Base-by-base conservation (phyloP, 1,284 basidiomycete genomes). In the Ceratobasidium sp. region DNA sequence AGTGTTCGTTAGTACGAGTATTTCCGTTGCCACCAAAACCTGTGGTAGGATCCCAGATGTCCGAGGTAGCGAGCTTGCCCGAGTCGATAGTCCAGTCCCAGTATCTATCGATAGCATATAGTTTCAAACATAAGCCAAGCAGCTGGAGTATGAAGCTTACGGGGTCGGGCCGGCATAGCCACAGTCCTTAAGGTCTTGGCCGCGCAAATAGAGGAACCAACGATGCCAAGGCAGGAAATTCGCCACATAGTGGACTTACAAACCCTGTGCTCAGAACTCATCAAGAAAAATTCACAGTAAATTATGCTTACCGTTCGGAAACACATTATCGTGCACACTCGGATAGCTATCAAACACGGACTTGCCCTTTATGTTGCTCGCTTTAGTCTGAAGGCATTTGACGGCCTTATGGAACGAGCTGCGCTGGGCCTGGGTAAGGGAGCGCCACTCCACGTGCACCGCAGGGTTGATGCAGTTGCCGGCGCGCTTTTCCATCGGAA, bases 21-120 rank as follows among this genome's bases (percentile, higher is more conserved):
- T 77, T 77, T 28, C 73, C 73, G 28, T 77, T 77, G 23, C 73
- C 73, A 13, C 73, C 73, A 44, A 77, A 77, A 23, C 73, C 73
- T 7, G 51, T 77, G 4, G 46, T 58, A 26, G 73, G 63, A 46
- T 67, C 51, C 73, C 73, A 77, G 18, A 77, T 77, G 12, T 77
- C 33, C 28, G 73, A 77, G 2, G 28, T 77, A 33, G 63, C 53
- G 28, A 77, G 55, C 33, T 67, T 77, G 4, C 73, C 73, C 2
- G 73, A 66, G 63, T 77, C 73, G 23, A 77, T 77, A 28, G 73
- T 77, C 73, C 73, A 77, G 53, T 77, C 73, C 73, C 73, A 77
- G 63, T 77, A 77, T 10, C 73, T 77, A 58, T 44, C 42, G 4
- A 44, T 6, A 40, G 12, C 4, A 18, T 66, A 23, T 66, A 12